Base-by-base conservation (phyloP, 805 yeast species). In the Kazachstania bromeliacearum region DNA sequence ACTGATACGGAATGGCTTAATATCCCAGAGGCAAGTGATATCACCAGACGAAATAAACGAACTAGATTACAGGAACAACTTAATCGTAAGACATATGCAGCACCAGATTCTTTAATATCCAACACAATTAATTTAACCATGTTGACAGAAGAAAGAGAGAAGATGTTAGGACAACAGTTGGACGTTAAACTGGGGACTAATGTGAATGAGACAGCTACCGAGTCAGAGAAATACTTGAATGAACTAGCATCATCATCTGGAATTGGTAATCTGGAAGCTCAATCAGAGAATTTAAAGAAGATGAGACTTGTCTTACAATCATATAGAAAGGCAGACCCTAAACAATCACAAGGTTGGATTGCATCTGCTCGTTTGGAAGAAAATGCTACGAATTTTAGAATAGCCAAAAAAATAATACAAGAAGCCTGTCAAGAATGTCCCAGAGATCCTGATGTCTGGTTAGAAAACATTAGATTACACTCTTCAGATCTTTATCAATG, bases 1-100 rank as follows among this genome's bases (percentile, higher is more conserved):
- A 65, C 82, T 3, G 71, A 65, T 15, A 81, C 74, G 3, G 79
- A 88, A 49, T 89, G 98, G 98, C 67, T 71, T 4, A 69, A 65
- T 41, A 51, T 89, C 3, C 97, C 97, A 0, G 95, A 85, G 43
- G 92, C 85, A 2, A 82, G 85, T 1, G 97, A 89, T 57, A 64
- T 84, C 49, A 92, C 98, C 0, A 70, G 77, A 49, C 66, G 75
- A 39, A 85, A 85, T 57, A 85, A 87, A 46, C 62, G 97, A 38
- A 63, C 71, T 33, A 63, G 95, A 36, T 56, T 75, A 30, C 67
- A 76, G 36, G 71, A 73, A 32, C 80, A 78, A 49, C 68, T 65
- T 46, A 73, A 73, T 39, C 77, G 78, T 43, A 63, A 95, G 41
- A 74, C 72, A 28, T 89, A 85, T 53, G 85, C 95, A 7, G 83